Percentiles rank a stretch among this genome's conserved stretches.
These are phyloP conservation scores for Fusarium domesticum DNA, from an alignment of 2,329 filamentous ascomycete species.

Conservation along the genomic window DNA sequence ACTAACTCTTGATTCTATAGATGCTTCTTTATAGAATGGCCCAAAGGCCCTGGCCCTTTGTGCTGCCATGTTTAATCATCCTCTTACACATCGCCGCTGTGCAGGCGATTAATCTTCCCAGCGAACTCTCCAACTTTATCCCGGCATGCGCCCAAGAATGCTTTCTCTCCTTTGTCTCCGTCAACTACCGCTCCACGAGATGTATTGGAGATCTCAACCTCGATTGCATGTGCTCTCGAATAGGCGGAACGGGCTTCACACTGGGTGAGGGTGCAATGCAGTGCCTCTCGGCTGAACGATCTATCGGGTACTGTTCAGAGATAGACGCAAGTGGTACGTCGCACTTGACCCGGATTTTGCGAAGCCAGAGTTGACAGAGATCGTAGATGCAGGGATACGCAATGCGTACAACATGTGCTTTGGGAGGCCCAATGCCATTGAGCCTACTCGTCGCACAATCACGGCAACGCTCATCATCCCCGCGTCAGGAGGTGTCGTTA, in stretches of 20 bases:
- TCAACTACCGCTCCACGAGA: conserved; percentile 50
- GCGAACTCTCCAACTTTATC: conserved; percentile 44
- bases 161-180: conserved; percentile 59
- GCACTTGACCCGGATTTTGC: background rate
- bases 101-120: conserved; percentile 33
- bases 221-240: conserved; percentile 61
- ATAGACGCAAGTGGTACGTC: conserved; percentile 38
- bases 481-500: conserved; percentile 29
- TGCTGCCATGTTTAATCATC: conserved; percentile 34
- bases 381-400: conserved; percentile 41
- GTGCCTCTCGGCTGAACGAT: conserved; percentile 58
- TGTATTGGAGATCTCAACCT: conserved; percentile 54
- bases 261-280: conserved; percentile 69
- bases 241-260: conserved; percentile 61
- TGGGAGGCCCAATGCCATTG: conserved; percentile 46
- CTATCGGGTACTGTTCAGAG: conserved; percentile 50
- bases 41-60: conserved; percentile 31
- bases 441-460: conserved; percentile 57
- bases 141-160: conserved; percentile 60
- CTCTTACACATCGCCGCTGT: conserved; percentile 27
- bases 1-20: conserved; percentile 25
- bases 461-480: conserved; percentile 52
- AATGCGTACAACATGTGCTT: conserved; percentile 59
- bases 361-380: conserved; percentile 13
- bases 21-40: conserved; percentile 46